Base-by-base conservation (phyloP, 2,329 filamentous ascomycete genomes). In the Aureobasidium vineae region DNA sequence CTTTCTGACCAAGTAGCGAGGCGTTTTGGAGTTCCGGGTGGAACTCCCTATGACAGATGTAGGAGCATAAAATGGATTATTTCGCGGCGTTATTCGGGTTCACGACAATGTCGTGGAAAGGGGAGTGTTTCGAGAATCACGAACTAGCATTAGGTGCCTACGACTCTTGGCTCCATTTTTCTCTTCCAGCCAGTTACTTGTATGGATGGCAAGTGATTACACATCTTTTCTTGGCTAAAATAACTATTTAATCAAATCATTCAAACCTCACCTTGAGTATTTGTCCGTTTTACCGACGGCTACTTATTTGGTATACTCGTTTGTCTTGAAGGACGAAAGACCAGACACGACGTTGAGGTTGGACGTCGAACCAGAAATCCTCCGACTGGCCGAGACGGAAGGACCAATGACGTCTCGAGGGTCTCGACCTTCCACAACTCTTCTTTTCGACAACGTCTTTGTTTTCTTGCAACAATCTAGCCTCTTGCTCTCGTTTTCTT, bases 71-170 rank as follows among this genome's bases (percentile, higher is more conserved):
- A 56, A 26, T 41, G 53, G 53, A 41, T 28, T 19, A 40, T 41
- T 13, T 11, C 53, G 5, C 21, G 53, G 33, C 36, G 53, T 41
- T 41, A 28, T 26, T 56, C 13, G 31, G 53, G 23, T 19, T 41
- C 33, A 56, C n/a, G 36, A 56, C 33, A 16, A 26, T 56, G 33
- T 56, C 36, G 28, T 40, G 33, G 21, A 36, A 26, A 26, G 21
- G 36, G 11, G 36, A 23, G 13, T 56, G 21, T 33, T 41, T 28
- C 15, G 31, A 41, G 31, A 41, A 26, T 28, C 36, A 56, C 36
- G 52, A 40, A 56, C 50, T 36, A 54, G 28, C 50, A 54, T 54
- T 54, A 56, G 36, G 40, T 56, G 40, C 52, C 52, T 40, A 56
- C 23, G 53, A 56, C 33, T 40, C 10, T 41, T 19, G 53, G 33